phyloP scores from a whole-genome alignment of 2,329 filamentous ascomycete species.

The Colletotrichum tanaceti region DNA sequence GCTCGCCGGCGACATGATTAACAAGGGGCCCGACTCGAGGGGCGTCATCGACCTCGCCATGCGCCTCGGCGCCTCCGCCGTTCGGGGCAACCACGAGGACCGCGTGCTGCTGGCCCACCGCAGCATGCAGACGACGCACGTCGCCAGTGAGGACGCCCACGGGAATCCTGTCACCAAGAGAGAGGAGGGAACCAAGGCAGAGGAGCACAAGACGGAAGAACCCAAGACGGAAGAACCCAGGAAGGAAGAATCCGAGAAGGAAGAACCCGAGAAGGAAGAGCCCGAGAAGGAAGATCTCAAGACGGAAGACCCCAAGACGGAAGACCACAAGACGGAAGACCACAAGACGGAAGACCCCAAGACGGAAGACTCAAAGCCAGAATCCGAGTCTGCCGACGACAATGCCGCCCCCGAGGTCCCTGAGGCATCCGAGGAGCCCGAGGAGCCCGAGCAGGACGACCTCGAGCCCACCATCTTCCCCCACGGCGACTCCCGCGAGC shows the following conservation, averaged over 20 bases:
- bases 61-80: slow-evolving; percentile 78
- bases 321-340: no score
- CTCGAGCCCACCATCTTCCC: slow-evolving; percentile 44
- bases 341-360: neutral
- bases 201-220: slow-evolving; percentile 12
- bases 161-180: slow-evolving; percentile 44
- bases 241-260: neutral
- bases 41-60: slow-evolving; percentile 83
- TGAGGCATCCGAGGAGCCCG: slow-evolving; percentile 33
- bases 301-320: no score
- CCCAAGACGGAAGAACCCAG: neutral
- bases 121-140: slow-evolving; percentile 50
- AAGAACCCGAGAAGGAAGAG: neutral
- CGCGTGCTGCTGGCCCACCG: slow-evolving; percentile 76
- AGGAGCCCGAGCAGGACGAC: slow-evolving; percentile 31
- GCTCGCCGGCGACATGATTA: slow-evolving; percentile 81
- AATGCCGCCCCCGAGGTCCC: slow-evolving; percentile 45
- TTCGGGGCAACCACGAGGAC: slow-evolving; percentile 95
- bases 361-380: slow-evolving; percentile 43
- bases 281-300: no score
- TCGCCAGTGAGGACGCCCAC: slow-evolving; percentile 40
- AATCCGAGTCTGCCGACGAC: neutral
- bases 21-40: slow-evolving; percentile 85
- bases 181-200: slow-evolving; percentile 39
- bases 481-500: slow-evolving; percentile 54